Base-by-base conservation (phyloP, 2,329 filamentous ascomycete species). In the Sporothrix globosa region DNA sequence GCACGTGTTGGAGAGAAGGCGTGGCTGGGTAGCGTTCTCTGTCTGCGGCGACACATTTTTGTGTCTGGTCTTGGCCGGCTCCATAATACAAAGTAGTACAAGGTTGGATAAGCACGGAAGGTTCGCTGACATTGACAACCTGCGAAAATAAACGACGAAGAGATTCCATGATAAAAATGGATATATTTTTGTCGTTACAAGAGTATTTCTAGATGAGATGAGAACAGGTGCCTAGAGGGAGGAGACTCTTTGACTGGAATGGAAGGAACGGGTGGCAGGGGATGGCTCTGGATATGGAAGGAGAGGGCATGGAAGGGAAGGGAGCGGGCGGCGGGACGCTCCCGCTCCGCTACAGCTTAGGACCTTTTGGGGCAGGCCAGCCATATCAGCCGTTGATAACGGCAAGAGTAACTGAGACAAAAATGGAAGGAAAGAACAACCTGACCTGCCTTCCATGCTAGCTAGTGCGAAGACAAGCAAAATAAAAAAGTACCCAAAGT, bases 251-350 rank as follows among this genome's bases (percentile, higher is more conserved):
- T 21, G 10, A 44, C 34, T 60, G 56, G 39, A 44, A 61, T 61
- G 58, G n/a, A 44, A 44, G 21, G 58, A 46, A 24, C 39, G 58
- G 1, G 21, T 27, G 58, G 58, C 34, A 61, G 39, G 39, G 58
- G 30, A 58, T 44, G 41, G 41, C 41, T 46, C 3, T 30, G 27
- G 27, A 30, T 30, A 30, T 41, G 39, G 41, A 44, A 44, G 41
- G 41, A 44, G 9, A 44, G 6, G 41, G 4, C 14, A 4, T 17
- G 19, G 56, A 48, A 67, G 68, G 68, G 68, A 69, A 69, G 48
- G 63, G 61, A 52, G 46, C 44, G 27, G 61, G 50, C 56, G 52
- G n/a, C 69, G 69, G 60, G 60, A 52, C 61, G 69, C 52, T 70
- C 69, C 69, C 69, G 69, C 52, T 39, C 63, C 60, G 61, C 34